Evolutionary conservation across 2,329 filamentous ascomycete species (phyloP).

Genomic region (Purpureocillium takamizusanense): DNA sequence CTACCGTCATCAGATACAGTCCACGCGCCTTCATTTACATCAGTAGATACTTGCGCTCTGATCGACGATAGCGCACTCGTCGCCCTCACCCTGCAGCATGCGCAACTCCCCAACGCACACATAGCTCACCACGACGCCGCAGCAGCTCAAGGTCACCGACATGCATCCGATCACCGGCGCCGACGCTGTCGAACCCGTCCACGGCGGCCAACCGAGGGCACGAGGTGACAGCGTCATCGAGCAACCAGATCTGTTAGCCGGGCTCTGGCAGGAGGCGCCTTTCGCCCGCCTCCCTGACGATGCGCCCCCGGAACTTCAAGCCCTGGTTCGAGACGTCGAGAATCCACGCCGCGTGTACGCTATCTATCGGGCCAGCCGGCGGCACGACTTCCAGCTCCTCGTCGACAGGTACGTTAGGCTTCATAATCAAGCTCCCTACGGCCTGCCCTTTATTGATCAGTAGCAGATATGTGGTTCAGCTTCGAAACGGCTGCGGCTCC

Average conservation of each 20-base stretch:
- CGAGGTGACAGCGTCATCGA: conserved; percentile 8
- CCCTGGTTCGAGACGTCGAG: conserved; percentile 47
- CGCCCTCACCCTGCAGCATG: conserved; percentile 2
- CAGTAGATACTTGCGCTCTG: too few relatives aligned
- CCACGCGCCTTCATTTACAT: too few relatives aligned
- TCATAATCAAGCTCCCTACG: neutral
- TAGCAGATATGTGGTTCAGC: conserved; percentile 71
- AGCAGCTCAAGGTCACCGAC: conserved; percentile 10
- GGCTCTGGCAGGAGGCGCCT: conserved; percentile 52
- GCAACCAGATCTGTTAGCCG: conserved; percentile 42
- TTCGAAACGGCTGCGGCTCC: conserved; percentile 71
- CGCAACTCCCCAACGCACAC: neutral
- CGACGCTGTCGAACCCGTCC: conserved; percentile 3
- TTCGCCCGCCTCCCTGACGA: conserved; percentile 51
- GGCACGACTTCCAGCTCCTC: conserved; percentile 56
- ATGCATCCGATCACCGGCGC: conserved; percentile 4
- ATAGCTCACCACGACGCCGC: neutral
- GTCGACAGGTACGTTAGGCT: conserved; percentile 49
- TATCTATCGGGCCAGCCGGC: conserved; percentile 50
- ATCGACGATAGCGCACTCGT: too few relatives aligned
- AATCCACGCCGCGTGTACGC: conserved; percentile 53
- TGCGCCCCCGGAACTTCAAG: conserved; percentile 48
- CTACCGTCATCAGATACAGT: too few relatives aligned
- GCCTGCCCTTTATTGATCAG: conserved; percentile 1
- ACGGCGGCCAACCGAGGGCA: neutral